Conservation (phyloP, 495 filamentous ascomycete genomes). For the Aspergillus indologenus region DNA sequence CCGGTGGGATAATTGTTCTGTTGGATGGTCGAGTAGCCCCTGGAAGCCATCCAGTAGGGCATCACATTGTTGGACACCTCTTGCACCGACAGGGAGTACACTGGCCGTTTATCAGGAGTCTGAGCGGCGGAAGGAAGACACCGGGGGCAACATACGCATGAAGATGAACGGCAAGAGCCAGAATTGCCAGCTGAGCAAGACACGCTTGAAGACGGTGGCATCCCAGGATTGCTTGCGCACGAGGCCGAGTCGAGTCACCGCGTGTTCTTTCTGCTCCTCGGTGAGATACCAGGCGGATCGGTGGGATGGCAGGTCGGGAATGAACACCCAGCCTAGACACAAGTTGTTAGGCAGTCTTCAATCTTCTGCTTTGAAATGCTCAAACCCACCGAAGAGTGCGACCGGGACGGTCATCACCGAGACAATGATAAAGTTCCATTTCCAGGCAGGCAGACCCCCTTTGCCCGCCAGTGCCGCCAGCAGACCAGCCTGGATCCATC, state of each 20-base stretch:
- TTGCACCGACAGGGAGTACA: constrained; percentile 34
- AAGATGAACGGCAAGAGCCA: constrained; percentile 34
- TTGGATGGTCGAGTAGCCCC: constrained; percentile 32
- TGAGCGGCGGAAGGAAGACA: neutral
- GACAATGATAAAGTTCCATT: constrained; percentile 35
- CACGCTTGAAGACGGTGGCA: constrained; percentile 28
- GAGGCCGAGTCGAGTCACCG: constrained; percentile 23
- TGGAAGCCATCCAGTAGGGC: constrained; percentile 35
- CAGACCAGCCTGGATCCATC: constrained; percentile 32
- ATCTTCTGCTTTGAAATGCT: too few relatives aligned
- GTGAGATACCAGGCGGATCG: constrained; percentile 33
- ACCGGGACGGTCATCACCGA: constrained; percentile 32
- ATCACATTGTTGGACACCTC: constrained; percentile 36
- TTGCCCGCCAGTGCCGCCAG: constrained; percentile 22
- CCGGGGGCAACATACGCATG: constrained; percentile 26
- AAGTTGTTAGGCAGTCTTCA: neutral
- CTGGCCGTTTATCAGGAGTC: constrained; percentile 10
- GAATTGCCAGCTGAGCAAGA: constrained; percentile 36
- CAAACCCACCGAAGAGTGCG: constrained; percentile 26
- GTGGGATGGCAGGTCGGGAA: constrained; percentile 34
- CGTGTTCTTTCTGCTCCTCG: constrained; percentile 32
- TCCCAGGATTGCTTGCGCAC: constrained; percentile 28
- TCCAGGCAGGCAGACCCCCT: constrained; percentile 29
- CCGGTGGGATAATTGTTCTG: constrained; percentile 37
- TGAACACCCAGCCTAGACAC: constrained; percentile 36